Percentiles rank a stretch among this genome's conserved stretches.
phyloP scores from a whole-genome alignment of 2,329 filamentous ascomycete species.

The Colletotrichum sp. region DNA sequence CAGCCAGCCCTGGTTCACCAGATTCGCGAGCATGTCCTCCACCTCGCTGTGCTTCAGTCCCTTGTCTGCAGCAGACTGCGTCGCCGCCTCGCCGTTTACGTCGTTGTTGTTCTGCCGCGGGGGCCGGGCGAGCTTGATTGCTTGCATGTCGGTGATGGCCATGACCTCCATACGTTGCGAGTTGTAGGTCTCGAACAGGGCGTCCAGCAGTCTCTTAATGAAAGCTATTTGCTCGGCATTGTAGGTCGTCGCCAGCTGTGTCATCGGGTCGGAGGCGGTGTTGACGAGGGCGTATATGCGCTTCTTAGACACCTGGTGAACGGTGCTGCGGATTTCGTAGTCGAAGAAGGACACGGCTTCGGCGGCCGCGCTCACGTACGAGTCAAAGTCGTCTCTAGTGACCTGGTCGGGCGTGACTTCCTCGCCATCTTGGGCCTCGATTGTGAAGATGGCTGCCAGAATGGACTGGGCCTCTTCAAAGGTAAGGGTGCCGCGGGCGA shows the following conservation, averaged over 20 bases:
- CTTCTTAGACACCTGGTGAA: conserved; percentile 70
- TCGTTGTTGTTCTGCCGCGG: conserved; percentile 38
- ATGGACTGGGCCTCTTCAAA: conserved; percentile 75
- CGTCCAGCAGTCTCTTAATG: conserved; percentile 85
- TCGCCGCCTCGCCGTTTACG: conserved; percentile 36
- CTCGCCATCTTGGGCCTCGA: conserved; percentile 42
- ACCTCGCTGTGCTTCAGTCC: conserved; percentile 80
- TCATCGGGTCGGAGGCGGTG: conserved; percentile 81
- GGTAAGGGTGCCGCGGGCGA: conserved; percentile 80
- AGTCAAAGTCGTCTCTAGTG: conserved; percentile 68
- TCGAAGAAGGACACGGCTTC: conserved; percentile 79
- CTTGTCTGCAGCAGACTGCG: conserved; percentile 43
- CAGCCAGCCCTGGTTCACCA: conserved; percentile 86
- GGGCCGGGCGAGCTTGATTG: conserved; percentile 70
- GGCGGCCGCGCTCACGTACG: conserved; percentile 74
- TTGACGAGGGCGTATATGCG: conserved; percentile 88
- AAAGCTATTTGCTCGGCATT: conserved; percentile 86
- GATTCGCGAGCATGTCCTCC: conserved; percentile 69
- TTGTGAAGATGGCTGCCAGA: conserved; percentile 76
- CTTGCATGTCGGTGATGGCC: conserved; percentile 81
- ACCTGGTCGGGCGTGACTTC: conserved; percentile 65
- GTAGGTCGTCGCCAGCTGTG: conserved; percentile 85
- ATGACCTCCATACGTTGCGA: conserved; percentile 80
- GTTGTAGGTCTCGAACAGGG: conserved; percentile 92
- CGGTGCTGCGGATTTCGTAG: conserved; percentile 80